Evolutionary conservation across 352 stramenopile genomes (phyloP).

Genomic region (Pythium sukuiense): DNA sequence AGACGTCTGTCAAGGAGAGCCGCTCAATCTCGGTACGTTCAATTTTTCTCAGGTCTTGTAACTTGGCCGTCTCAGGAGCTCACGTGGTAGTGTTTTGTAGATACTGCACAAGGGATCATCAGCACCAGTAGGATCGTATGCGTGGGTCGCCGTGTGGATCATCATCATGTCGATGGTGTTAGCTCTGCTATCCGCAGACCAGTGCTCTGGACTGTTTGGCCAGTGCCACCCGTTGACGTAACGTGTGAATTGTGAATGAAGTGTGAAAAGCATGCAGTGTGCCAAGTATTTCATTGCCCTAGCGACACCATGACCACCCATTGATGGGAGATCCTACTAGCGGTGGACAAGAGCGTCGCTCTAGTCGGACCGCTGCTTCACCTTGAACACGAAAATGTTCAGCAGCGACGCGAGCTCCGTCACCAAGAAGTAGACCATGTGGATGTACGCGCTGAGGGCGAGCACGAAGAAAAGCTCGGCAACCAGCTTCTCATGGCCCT

Average conservation of each 20-base stretch:
- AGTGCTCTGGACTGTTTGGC: slow-evolving; percentile 37
- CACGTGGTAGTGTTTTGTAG: not conserved
- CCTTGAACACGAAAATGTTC: slow-evolving; percentile 80
- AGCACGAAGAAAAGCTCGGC: slow-evolving; percentile 79
- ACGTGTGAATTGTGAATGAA: slow-evolving; percentile 7
- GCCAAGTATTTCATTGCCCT: not conserved
- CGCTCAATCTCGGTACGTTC: slow-evolving; percentile 9
- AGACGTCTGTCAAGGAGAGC: slow-evolving; percentile 27
- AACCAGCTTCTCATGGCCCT: slow-evolving; percentile 69
- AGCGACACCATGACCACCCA: not conserved
- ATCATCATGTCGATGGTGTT: slow-evolving; percentile 31
- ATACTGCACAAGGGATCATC: not conserved
- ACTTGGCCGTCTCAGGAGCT: not conserved
- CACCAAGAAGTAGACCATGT: slow-evolving; percentile 86
- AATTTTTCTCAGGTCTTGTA: too few relatives aligned
- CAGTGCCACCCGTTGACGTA: slow-evolving; percentile 58
- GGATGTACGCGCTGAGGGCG: slow-evolving; percentile 61
- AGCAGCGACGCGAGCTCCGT: slow-evolving; percentile 75
- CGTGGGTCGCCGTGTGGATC: slow-evolving; percentile 28
- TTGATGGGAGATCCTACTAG: too few relatives aligned
- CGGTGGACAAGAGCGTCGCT: not conserved
- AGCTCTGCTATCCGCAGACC: slow-evolving; percentile 33
- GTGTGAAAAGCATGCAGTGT: slow-evolving; percentile 1
- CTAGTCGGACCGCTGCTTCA: slow-evolving; percentile 52
- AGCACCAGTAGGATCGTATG: not conserved